Evolutionary conservation across 2,329 filamentous ascomycete species (phyloP), one percentile per base, ranked within the genome.

Genomic region (Aphanocladium album): DNA sequence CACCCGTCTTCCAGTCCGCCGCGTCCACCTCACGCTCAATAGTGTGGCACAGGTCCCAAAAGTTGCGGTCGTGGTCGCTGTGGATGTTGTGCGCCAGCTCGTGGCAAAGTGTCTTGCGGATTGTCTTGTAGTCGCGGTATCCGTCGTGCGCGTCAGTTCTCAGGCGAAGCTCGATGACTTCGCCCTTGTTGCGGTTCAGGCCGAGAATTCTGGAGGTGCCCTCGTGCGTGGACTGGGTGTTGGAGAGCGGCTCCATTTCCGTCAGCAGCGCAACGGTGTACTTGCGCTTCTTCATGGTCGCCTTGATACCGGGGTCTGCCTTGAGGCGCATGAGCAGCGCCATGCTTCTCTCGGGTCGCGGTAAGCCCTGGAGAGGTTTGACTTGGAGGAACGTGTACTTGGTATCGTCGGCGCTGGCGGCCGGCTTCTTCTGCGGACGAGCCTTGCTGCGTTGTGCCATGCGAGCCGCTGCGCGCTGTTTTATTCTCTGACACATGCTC

Each of bases 141-240:
- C 95, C 95, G 72, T 96, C 92, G 71, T 95, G 91, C 2, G 90
- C 90, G 75, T 99, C 95, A 1, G 95, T 98, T n/a, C 95, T 81
- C 39, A 99, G 76, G 0, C 95, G 81, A 63, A 99, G 75, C 79
- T 98, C 93, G 60, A 99, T 96, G 1, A 91, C 90, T 73, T 96
- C 89, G 62, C 95, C 95, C 2, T 80, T 75, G 70, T 98, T 97
- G 12, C 91, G 81, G 71, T 99, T 99, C 45, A 98, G 73, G 0
- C 95, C 95, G 0, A 98, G 76, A 1, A 90, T 93, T 49, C 91
- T 83, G 54, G 87, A 87, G n/a, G 81, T 83, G 51, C 84, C 83
- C 68, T 95, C 89, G 69, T 90, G 88, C 3, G 84, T 90, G 1
- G 79, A 73, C 64, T 82, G 73, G 0, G 93, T 97, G 73, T 97